Conservation (phyloP, 495 filamentous ascomycete genomes). For the Mytilinidion resinicola region DNA sequence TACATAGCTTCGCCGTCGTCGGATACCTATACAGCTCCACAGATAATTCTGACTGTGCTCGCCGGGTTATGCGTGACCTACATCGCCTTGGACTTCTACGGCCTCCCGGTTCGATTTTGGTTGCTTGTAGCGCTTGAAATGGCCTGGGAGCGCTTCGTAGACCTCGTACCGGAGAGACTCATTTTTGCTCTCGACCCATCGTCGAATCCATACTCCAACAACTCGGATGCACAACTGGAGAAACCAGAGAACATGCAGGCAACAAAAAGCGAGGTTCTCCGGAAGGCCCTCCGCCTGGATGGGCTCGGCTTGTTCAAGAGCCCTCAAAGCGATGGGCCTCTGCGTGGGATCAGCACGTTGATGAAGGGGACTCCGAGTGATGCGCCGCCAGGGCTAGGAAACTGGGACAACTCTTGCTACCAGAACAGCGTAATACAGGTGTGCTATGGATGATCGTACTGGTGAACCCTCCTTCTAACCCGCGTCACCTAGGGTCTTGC, state of each 20-base stretch:
- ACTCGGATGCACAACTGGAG: conserved; percentile 23
- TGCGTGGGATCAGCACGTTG: conserved; percentile 41
- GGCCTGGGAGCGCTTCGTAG: background rate
- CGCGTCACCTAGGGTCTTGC: conserved; percentile 58
- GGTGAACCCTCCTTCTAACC: background rate
- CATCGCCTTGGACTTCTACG: conserved; percentile 10
- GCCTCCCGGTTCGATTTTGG: conserved; percentile 21
- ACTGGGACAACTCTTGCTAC: conserved; percentile 92
- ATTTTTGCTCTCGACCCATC: conserved; percentile 2
- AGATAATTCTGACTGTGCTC: background rate
- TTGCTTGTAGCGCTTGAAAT: conserved; percentile 8
- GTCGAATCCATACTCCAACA: background rate
- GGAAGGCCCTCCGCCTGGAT: conserved; percentile 60
- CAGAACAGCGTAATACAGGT: conserved; percentile 82
- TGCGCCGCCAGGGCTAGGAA: conserved; percentile 71
- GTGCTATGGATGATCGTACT: background rate
- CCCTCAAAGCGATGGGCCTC: conserved; percentile 41
- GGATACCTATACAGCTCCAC: background rate
- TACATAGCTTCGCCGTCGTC: no score
- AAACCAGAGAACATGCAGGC: conserved; percentile 37
- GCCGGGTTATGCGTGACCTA: conserved; percentile 10
- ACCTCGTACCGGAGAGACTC: conserved; percentile 14
- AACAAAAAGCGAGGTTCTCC: conserved; percentile 62
- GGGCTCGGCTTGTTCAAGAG: conserved; percentile 43
- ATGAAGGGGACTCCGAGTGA: conserved; percentile 39